phyloP scores from a whole-genome alignment of 1,284 basidiomycete genomes.

The Sanghuangporus sanghuang region DNA sequence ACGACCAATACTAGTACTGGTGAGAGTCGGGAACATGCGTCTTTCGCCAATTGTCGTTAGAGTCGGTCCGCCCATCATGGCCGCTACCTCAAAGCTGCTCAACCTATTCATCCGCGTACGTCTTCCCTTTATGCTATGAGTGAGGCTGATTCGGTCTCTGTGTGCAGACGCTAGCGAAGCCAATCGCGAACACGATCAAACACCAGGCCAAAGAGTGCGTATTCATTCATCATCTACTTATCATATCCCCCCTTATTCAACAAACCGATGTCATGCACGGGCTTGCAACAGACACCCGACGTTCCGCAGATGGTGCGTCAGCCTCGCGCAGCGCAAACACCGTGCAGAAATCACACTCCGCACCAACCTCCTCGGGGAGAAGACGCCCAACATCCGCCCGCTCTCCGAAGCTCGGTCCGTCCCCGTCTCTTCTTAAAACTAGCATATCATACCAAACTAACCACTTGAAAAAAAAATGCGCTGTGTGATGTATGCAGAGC shows the following conservation, averaged over 20 bases:
- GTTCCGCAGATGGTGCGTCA: slow-evolving; percentile 73
- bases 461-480: no score
- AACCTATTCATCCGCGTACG: slow-evolving; percentile 63
- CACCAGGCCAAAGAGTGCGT: slow-evolving; percentile 70
- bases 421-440: no score
- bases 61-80: slow-evolving; percentile 37
- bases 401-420: slow-evolving; percentile 77
- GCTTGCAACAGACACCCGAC: no score
- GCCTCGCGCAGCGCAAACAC: slow-evolving; percentile 79
- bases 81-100: slow-evolving; percentile 56
- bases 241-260: no score
- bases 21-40: no score
- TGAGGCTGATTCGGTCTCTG: background rate
- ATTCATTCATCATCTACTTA: no score
- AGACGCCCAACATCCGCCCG: slow-evolving; percentile 71
- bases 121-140: slow-evolving; percentile 15
- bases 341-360: slow-evolving; percentile 73
- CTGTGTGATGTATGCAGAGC: no score
- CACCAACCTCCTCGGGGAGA: slow-evolving; percentile 77
- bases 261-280: no score
- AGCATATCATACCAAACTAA: no score
- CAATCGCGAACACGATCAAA: slow-evolving; percentile 72
- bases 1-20: no score
- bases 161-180: slow-evolving; percentile 58
- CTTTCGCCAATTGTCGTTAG: background rate